Base-by-base conservation (phyloP, 202 grass and related monocot species). In the Hordeum pubiflorum region DNA sequence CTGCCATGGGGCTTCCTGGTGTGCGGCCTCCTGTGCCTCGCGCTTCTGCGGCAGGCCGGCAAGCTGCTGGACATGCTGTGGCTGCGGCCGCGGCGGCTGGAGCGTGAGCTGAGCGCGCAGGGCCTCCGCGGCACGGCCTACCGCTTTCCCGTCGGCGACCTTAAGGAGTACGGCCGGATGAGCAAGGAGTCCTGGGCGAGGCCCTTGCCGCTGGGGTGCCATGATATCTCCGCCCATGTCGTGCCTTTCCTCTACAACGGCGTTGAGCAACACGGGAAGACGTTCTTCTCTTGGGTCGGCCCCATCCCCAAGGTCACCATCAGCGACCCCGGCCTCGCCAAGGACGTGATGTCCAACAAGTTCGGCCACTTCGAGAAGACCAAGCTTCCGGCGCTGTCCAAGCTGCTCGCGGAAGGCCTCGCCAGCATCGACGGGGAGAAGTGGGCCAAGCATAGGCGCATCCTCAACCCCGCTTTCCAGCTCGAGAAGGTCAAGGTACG, bases 401-500 rank as follows among this genome's bases (percentile, higher is more conserved):
- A 62, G 41, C 21, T 80, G 36, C 63, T 90, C 23, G 26, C 58
- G 9, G 68, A 46, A 2, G 91, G 91, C 1, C 37, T 90, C 5
- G 14, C 46, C 1, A 69, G 26, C 11, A 37, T 86, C 69, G 91
- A 88, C 27, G 85, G 88, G 6, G 88, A 88, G 18, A 87, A 90
- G 73, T 93, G 91, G 91, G 84, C 58, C 62, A 90, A 88, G 56
- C 91, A 90, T 29, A 44, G 91, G 74, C 85, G 78, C 62, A 88
- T 93, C 63, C 79, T 93, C 34, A 93, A 90, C 20, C 85, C 91
- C 63, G 85, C 91, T 20, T 93, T 93, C 62, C 87, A 88, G 64
- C 27, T 80, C 6, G 91, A 93, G 63, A 93, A 87, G 63, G 26
- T 90, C 69, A 93, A 93, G 85, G 91, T 89, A 80, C 39, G 21